Evolutionary conservation across 805 yeast genomes (phyloP), one percentile per base, ranked within the genome.

Genomic region (Saccharomycopsis fibuligera): DNA sequence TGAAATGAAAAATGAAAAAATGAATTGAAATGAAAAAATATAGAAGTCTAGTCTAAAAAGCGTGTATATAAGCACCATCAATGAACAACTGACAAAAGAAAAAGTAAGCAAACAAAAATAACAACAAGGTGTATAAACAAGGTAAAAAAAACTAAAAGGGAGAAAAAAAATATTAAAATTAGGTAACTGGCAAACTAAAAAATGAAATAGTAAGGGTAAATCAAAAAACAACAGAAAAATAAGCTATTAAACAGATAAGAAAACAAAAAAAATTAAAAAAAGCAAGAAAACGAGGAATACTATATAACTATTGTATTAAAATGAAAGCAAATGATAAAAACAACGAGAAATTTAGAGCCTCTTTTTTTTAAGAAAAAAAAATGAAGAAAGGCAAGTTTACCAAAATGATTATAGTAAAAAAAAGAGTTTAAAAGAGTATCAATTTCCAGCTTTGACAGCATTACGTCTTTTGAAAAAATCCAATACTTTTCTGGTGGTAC

Each of bases 401-500:
- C 17, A 12, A 22, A 22, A n/a, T 35, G 17, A 10, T 8, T 10
- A 19, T 9, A 19, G 17, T 10, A 16, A 16, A 16, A 35, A 19
- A 10, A 35, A 16, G 35, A 14, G 14, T 12, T 12, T 14, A 12
- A 14, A 35, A 9, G 6, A 22, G 4, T 16, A 23, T 33, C 14
- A 44, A 10, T 8, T 35, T 6, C 33, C 23, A n/a, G 27, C 23
- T 63, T 61, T 43, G n/a, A 42, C 52, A 29, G 36, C 62, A 54
- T 74, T 78, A 65, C 86, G 76, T 65, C 90, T 74, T 61, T 82
- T 82, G 69, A 83, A 83, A 62, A 83, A 83, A 62, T 83, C 90
- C 74, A 83, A 78, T 8, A 83, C 89, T 58, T 79, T 79, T 60
- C 81, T 78, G 4, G 93, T 88, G 2, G 93, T 83, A 42, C 89